phyloP scores from a whole-genome alignment of 805 yeast species.

The Blastobotrys chiropterorum region DNA sequence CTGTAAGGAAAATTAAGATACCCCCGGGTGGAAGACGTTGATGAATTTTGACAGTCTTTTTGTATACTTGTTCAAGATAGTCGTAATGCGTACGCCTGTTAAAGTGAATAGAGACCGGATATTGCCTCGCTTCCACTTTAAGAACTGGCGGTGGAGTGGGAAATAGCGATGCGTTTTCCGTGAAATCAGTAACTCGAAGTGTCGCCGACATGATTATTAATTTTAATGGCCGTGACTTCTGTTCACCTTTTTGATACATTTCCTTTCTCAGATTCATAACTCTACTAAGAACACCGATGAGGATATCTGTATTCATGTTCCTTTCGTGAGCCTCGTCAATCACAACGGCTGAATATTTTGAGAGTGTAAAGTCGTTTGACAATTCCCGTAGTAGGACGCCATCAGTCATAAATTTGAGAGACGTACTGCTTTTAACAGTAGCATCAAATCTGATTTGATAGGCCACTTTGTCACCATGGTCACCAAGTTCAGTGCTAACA shows the following conservation, averaged over 20 bases:
- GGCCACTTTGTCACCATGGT: constrained; percentile 72
- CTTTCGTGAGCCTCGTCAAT: constrained; percentile 99
- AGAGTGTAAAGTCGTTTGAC: constrained; percentile 77
- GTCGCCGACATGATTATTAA: constrained; percentile 96
- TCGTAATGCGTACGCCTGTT: constrained; percentile 70
- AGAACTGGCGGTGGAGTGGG: constrained; percentile 74
- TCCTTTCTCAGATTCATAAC: constrained; percentile 63
- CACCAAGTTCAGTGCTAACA: constrained; percentile 73
- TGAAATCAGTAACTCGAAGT: constrained; percentile 83
- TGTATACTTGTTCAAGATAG: constrained; percentile 80
- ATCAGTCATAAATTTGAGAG: constrained; percentile 88
- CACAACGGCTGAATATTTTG: constrained; percentile 77
- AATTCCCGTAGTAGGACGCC: constrained; percentile 92
- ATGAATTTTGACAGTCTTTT: constrained; percentile 83
- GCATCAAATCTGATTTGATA: constrained; percentile 86
- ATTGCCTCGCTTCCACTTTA: constrained; percentile 88
- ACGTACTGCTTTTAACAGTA: constrained; percentile 49
- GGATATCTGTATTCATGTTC: constrained; percentile 89
- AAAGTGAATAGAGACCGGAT: constrained; percentile 88
- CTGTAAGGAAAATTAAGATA: constrained; percentile 84
- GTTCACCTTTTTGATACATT: constrained; percentile 29
- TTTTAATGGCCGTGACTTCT: constrained; percentile 62
- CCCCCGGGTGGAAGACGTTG: constrained; percentile 87
- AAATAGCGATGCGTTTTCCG: constrained; percentile 72
- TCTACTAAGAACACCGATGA: constrained; percentile 91